These are phyloP conservation scores for Ustilago trichophora DNA, from an alignment of 1,284 basidiomycete species.

Conservation along the genomic window DNA sequence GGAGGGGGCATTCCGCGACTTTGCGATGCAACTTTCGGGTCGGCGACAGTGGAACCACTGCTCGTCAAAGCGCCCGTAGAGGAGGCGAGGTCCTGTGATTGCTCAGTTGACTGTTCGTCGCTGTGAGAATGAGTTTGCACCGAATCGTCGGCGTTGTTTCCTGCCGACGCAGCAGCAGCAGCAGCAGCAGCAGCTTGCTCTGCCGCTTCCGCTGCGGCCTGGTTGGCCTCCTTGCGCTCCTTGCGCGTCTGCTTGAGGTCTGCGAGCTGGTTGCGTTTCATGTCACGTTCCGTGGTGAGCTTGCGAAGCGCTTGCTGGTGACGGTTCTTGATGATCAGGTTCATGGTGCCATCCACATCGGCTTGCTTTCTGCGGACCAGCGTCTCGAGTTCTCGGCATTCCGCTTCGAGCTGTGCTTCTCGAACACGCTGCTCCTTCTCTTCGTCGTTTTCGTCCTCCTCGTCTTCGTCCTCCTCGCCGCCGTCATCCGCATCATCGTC, in stretches of 20 bases:
- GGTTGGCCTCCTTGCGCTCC: constrained; percentile 57
- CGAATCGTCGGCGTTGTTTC: constrained; percentile 16
- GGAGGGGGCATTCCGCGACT: constrained; percentile 34
- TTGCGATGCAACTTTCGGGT: constrained; percentile 2
- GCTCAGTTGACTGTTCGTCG: not conserved
- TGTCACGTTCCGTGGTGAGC: constrained; percentile 58
- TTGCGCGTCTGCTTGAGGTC: constrained; percentile 59
- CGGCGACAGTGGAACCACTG: too few relatives aligned
- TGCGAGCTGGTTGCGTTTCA: constrained; percentile 60
- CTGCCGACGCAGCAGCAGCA: too few relatives aligned
- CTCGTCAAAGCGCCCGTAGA: not conserved
- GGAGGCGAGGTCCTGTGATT: too few relatives aligned
- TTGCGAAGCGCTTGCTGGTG: constrained; percentile 61
- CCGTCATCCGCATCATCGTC: constrained; percentile 74
- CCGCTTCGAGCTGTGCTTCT: constrained; percentile 64
- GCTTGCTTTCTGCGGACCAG: constrained; percentile 61
- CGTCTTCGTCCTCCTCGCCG: constrained; percentile 78
- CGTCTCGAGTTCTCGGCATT: constrained; percentile 63
- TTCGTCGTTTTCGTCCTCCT: constrained; percentile 67
- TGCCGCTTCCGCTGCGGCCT: constrained; percentile 47
- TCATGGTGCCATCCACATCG: constrained; percentile 62
- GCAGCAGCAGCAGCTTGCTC: constrained; percentile 19
- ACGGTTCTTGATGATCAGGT: constrained; percentile 64
- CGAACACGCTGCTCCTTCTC: constrained; percentile 61
- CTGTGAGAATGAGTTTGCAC: constrained; percentile 10